These are phyloP conservation scores for Anastatica hierochuntica DNA, from an alignment of 345 rosid genomes.

Conservation along the genomic window DNA sequence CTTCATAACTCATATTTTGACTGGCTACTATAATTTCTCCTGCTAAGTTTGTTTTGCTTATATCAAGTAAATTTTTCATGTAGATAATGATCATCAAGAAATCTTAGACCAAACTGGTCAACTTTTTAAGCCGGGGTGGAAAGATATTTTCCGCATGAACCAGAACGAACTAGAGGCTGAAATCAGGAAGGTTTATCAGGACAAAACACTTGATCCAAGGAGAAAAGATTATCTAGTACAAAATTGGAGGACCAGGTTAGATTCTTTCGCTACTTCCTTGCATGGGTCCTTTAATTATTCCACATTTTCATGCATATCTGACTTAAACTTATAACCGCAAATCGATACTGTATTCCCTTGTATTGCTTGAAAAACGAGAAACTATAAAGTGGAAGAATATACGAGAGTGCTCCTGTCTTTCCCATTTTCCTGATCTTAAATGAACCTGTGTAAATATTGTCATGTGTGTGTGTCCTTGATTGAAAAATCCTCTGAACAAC, in stretches of 20 bases:
- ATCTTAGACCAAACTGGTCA: conserved; percentile 54
- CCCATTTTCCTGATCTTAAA: conserved; percentile 1
- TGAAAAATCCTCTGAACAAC: background rate
- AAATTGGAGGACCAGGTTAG: conserved; percentile 76
- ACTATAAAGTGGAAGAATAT: too few species aligned
- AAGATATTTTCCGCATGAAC: conserved; percentile 89
- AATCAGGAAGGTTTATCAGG: conserved; percentile 77
- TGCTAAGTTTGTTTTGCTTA: conserved; percentile 14
- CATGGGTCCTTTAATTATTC: too few species aligned
- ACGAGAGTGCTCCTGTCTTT: too few species aligned
- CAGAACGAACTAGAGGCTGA: conserved; percentile 89
- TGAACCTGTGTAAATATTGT: too few species aligned
- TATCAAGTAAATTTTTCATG: conserved; percentile 11
- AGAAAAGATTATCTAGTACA: conserved; percentile 78
- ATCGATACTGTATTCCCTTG: too few species aligned
- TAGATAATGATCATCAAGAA: conserved; percentile 49
- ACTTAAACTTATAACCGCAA: too few species aligned
- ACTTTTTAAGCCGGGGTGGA: conserved; percentile 96
- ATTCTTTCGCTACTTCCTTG: conserved; percentile 39
- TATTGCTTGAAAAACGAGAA: too few species aligned
- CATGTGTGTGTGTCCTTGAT: background rate
- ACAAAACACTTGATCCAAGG: conserved; percentile 85
- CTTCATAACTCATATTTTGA: conserved; percentile 3
- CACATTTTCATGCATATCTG: too few species aligned
- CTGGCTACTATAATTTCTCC: background rate